These are phyloP conservation scores for Zalaria obscura DNA, from an alignment of 2,329 filamentous ascomycete genomes.

Conservation along the genomic window DNA sequence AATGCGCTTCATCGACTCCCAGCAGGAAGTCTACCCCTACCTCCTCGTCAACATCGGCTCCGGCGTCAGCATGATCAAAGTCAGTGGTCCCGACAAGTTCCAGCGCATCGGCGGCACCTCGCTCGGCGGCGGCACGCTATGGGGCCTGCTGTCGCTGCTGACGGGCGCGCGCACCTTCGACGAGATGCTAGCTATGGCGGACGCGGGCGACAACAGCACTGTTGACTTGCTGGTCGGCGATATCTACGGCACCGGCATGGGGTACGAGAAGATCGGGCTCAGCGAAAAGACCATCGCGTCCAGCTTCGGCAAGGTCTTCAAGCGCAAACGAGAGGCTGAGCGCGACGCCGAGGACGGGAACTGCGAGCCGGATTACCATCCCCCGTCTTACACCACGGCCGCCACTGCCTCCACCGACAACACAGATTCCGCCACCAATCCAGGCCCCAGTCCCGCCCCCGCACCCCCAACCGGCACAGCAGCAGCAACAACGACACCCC, in stretches of 20 bases:
- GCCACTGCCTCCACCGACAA: too few species aligned
- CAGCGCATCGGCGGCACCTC: constrained; percentile 90
- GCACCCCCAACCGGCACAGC: too few species aligned
- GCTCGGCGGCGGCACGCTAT: constrained; percentile 90
- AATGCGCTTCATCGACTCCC: constrained; percentile 71
- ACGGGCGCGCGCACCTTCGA: constrained; percentile 95
- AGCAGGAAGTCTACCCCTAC: constrained; percentile 83
- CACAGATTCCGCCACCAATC: too few species aligned
- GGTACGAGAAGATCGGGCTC: constrained; percentile 90
- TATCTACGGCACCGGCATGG: constrained; percentile 93
- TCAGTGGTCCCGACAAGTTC: constrained; percentile 74
- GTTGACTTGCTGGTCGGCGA: constrained; percentile 97
- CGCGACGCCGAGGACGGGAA: constrained; percentile 60
- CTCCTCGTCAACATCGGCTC: constrained; percentile 97
- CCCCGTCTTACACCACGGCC: too few species aligned
- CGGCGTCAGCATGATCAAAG: constrained; percentile 93
- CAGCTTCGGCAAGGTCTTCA: constrained; percentile 93
- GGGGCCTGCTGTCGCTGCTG: constrained; percentile 81
- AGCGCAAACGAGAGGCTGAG: constrained; percentile 77
- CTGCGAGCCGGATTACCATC: constrained; percentile 15
- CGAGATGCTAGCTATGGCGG: constrained; percentile 88
- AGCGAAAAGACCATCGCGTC: constrained; percentile 93
- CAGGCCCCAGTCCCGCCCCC: too few species aligned
- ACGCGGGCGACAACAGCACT: constrained; percentile 76
- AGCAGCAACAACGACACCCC: too few species aligned